Evolutionary conservation across 148 eudicot genomes (phyloP), one percentile per base, ranked within the genome.

Genomic region (Polygonum maritimum): DNA sequence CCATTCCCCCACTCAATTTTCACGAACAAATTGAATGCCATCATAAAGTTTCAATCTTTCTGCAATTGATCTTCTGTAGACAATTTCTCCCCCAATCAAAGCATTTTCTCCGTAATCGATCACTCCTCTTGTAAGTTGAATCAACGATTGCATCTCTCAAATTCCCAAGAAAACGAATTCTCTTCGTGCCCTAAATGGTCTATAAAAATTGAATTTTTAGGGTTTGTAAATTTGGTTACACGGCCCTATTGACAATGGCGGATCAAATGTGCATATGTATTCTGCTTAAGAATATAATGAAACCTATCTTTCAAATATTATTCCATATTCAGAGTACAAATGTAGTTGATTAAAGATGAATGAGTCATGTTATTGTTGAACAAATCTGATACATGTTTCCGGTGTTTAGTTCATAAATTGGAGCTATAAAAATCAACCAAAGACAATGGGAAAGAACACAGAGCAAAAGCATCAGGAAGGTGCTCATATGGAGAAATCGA

Each of bases 391-490:
- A 7, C n/a, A 9, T 55, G 1, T 58, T 67, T 31, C 16, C 15
- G 40, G 16, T 67, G 16, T 14, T 36, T 67, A 9, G 69, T 11
- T 62, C n/a, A 51, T 5, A 51, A 5, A 51, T 51, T 51, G 69
- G 7, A 26, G 5, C 36, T 33, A 13, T 35, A 63, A 3, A 13
- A 3, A 13, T 22, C 7, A 26, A 2, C 12, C 10, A 67, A 67
- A 45, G 19, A 69, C 16, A 5, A 85, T 86, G 90, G 89, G 90
- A 9, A 93, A 80, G 80, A 74, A 79, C 31, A 31, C 79, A 48
- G 79, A 84, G 12, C 83, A 58, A 11, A 63, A 70, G 63, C 70
- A 74, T 0, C n/a, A 78, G 9, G 80, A 52, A 60, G 71, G 48
- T n/a, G n/a, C 77, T 8, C 12, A 76, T 0, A 65, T 78, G 40